Evolutionary conservation across 225 moss, liverwort and hornwort genomes (phyloP), one percentile per base, ranked within the genome.

Genomic region (Bryoerythrophyllum caledonicum): DNA sequence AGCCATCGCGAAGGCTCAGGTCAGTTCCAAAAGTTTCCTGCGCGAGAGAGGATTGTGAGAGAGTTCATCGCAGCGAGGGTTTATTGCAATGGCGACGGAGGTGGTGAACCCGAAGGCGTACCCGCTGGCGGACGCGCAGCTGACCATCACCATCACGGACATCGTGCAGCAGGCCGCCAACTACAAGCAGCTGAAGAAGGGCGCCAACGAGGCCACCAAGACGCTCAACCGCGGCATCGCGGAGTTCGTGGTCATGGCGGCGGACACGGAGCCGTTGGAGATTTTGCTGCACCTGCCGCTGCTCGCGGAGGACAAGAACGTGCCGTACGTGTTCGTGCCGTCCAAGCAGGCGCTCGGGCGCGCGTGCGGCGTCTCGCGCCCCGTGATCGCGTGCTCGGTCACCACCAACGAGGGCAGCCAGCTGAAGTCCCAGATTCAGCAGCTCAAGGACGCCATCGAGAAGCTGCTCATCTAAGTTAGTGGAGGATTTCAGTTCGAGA

Each of bases 161-260:
- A 94, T 99, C 65, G 97, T 99, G 51, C 97, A 99, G 78, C 97
- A 99, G 73, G 94, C 94, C 1, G 97, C 91, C 6, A 99, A 99
- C 83, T 99, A 99, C 82, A 93, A 94, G 91, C 97, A 99, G 81
- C 82, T 99, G 46, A 99, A 99, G 90, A 99, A 99, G 83, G 97
- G 97, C 4, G 97, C 97, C 0, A 99, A 99, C 64, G 97, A 99
- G 84, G 97, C 97, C 14, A 99, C 97, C 2, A 99, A 99, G 89
- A 99, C 97, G 15, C 61, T 99, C 32, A 99, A 99, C 82, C 90
- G 97, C 37, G 97, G 97, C 66, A 99, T 94, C 76, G 97, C 93
- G 2, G 97, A 99, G 97, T 94, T 99, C 25, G 91, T 99, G 59
- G 97, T 99, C 26, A 94, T 99, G 97, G 97, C 97, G 12, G 97